These are phyloP conservation scores for Corniculantispora saksenae DNA, from an alignment of 2,329 filamentous ascomycete species.

Conservation along the genomic window DNA sequence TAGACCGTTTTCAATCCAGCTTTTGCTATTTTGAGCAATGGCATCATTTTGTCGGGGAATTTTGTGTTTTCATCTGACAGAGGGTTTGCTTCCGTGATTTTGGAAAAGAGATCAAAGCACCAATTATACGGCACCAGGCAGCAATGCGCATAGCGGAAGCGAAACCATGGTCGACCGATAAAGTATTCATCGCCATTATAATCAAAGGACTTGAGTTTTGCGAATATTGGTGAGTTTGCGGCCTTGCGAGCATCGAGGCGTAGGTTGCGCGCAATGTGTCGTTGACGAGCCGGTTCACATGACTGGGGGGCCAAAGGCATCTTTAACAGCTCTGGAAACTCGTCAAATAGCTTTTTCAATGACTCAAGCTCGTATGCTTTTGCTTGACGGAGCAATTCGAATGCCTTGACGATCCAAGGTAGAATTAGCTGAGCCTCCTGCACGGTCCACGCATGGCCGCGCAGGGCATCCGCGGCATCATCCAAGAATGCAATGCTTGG, in stretches of 20 bases:
- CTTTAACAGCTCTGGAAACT: not conserved
- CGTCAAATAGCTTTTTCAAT: not conserved
- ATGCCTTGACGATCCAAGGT: not conserved
- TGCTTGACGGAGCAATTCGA: not conserved
- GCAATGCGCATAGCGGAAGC: not conserved
- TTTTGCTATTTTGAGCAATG: not conserved
- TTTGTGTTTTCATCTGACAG: not conserved
- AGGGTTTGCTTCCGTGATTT: not conserved
- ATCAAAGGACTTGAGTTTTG: not conserved
- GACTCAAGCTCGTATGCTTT: not conserved
- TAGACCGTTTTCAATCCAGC: not conserved
- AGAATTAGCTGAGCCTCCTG: not conserved
- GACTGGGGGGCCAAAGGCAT: not conserved
- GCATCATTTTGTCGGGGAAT: not conserved
- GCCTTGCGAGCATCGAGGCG: not conserved
- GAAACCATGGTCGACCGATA: not conserved
- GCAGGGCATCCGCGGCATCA: not conserved
- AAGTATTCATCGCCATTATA: not conserved
- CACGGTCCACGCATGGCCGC: not conserved
- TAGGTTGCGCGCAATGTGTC: not conserved
- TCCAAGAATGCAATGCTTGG: not conserved
- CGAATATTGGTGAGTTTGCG: not conserved
- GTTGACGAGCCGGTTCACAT: not conserved
- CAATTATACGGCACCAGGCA: not conserved
- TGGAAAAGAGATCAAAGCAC: not conserved